phyloP scores from a whole-genome alignment of 2,329 filamentous ascomycete species.

The Claviceps sp. region DNA sequence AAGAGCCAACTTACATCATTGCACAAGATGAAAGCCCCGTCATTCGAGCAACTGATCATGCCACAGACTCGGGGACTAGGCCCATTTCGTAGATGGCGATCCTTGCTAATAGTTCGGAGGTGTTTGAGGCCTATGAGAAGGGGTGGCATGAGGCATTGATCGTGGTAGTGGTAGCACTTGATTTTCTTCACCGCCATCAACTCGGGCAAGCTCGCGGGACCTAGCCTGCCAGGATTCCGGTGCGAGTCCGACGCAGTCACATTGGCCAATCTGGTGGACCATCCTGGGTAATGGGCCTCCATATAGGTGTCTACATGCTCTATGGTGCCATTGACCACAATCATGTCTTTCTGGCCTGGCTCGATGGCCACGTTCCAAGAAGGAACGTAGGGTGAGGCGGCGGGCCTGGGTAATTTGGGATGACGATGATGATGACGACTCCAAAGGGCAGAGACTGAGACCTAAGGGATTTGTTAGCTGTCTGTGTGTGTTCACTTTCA shows the following conservation, averaged over 20 bases:
- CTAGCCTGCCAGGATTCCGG: not conserved
- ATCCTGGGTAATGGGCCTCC: not conserved
- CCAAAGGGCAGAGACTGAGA: too few species aligned
- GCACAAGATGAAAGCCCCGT: not conserved
- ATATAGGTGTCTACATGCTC: not conserved
- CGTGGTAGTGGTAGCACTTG: not conserved
- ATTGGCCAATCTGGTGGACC: not conserved
- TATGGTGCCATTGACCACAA: not conserved
- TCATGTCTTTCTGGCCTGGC: too few species aligned
- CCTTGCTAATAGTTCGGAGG: not conserved
- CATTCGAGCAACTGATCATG: not conserved
- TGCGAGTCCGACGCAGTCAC: not conserved
- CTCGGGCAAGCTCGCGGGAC: not conserved
- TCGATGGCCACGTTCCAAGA: too few species aligned
- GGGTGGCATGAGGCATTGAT: too few species aligned
- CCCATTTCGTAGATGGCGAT: not conserved
- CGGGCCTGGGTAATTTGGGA: too few species aligned
- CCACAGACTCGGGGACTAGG: not conserved
- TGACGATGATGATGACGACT: too few species aligned
- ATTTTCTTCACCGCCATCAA: not conserved
- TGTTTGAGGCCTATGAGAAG: not conserved
- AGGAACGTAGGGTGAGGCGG: too few species aligned
- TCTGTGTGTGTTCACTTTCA: too few species aligned
- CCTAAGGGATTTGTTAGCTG: too few species aligned
- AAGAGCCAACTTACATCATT: not conserved